A percentile compares a stretch with the other conserved stretches of the same genome.
These are phyloP conservation scores for Ceratocystiopsis minuta DNA, from an alignment of 2,329 filamentous ascomycete genomes.

Conservation along the genomic window DNA sequence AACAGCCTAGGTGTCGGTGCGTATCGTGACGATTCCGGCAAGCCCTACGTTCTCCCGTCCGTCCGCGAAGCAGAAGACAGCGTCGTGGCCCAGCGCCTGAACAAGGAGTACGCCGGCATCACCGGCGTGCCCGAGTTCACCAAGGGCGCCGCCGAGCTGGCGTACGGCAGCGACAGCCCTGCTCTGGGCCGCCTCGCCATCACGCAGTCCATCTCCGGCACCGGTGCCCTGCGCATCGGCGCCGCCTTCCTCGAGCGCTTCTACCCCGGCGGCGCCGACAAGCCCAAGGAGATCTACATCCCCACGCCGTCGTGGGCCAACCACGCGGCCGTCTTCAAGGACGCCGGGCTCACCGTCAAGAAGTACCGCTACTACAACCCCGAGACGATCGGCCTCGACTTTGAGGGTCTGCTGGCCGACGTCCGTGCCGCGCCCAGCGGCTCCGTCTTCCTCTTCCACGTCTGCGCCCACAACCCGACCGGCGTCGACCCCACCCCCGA, in stretches of 20 bases:
- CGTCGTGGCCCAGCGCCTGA: conserved; percentile 57
- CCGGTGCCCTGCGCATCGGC: conserved; percentile 85
- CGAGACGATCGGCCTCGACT: conserved; percentile 94
- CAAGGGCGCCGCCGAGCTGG: conserved; percentile 74
- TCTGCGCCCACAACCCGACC: conserved; percentile 95
- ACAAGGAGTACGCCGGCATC: conserved; percentile 98
- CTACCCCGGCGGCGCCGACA: conserved; percentile 50
- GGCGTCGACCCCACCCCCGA: conserved; percentile 82
- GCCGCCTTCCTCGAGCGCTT: conserved; percentile 83
- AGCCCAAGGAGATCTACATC: conserved; percentile 78
- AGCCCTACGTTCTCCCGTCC: conserved; percentile 92
- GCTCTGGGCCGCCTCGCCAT: conserved; percentile 69
- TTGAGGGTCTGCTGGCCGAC: conserved; percentile 79
- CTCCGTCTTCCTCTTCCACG: conserved; percentile 86
- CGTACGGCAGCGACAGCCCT: conserved; percentile 63
- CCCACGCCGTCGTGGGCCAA: conserved; percentile 95
- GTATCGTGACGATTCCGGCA: conserved; percentile 95
- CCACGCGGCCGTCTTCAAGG: conserved; percentile 90
- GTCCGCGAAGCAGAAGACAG: conserved; percentile 79
- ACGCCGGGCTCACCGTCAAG: conserved; percentile 77
- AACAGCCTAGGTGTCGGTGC: conserved; percentile 56
- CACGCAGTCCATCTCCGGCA: conserved; percentile 96
- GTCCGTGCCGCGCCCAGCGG: conserved; percentile 74
- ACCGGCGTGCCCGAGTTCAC: conserved; percentile 91
- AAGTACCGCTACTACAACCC: conserved; percentile 99